Conservation (phyloP, 257 asterid genomes). For the Henckelia pumila region DNA sequence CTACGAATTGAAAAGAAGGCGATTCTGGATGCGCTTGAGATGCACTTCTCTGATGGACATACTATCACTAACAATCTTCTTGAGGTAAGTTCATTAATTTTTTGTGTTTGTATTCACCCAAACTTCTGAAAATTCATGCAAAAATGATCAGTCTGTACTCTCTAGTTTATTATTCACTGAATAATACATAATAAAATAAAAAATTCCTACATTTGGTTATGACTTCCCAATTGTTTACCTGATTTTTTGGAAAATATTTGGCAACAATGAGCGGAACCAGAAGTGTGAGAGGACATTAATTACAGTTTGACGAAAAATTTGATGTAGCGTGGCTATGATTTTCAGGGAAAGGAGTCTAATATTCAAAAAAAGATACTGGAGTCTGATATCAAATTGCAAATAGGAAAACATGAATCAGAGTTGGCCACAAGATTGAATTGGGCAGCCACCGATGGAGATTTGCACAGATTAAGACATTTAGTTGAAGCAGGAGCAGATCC, state of each 20-base stretch:
- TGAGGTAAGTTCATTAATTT: conserved; percentile 33
- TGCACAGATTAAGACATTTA: conserved; percentile 38
- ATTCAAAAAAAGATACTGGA: conserved; percentile 43
- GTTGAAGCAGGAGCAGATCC: conserved; percentile 73
- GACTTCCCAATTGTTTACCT: no score
- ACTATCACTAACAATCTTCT: conserved; percentile 50
- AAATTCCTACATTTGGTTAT: no score
- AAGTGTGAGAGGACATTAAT: no score
- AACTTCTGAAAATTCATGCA: background rate
- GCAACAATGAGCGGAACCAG: no score
- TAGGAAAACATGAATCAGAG: conserved; percentile 64
- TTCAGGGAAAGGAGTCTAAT: conserved; percentile 53
- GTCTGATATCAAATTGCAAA: conserved; percentile 41
- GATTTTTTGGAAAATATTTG: no score
- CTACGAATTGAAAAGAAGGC: conserved; percentile 55
- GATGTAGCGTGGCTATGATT: no score
- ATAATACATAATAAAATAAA: no score
- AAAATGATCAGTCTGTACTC: background rate
- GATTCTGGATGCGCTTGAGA: conserved; percentile 36
- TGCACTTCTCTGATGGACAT: conserved; percentile 54
- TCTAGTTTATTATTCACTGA: background rate
- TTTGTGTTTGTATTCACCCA: background rate
- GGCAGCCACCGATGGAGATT: conserved; percentile 70
- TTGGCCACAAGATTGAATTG: conserved; percentile 57
- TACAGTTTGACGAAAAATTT: no score